These are phyloP conservation scores for Chlorella sp. DNA, from an alignment of 139 green algal genomes.

Conservation along the genomic window DNA sequence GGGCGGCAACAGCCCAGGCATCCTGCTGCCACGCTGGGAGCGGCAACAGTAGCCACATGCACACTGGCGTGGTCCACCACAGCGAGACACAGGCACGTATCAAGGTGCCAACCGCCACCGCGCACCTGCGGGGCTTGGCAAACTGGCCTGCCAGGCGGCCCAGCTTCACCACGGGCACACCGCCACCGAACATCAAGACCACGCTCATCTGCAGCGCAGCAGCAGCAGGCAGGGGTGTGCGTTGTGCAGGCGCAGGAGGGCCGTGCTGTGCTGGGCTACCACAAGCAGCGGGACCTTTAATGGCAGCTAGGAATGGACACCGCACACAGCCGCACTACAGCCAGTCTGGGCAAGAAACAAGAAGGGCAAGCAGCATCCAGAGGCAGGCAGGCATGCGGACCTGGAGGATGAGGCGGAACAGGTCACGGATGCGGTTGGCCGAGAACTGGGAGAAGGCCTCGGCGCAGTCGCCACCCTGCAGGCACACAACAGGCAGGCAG, in stretches of 20 bases:
- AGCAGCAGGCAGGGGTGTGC: background rate
- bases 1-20: no score
- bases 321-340: no score
- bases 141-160: constrained; percentile 99
- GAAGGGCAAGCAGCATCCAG: background rate
- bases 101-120: no score
- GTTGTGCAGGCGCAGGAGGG: background rate
- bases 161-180: constrained; percentile 97
- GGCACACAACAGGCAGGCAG: background rate
- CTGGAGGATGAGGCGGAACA: constrained; percentile 89
- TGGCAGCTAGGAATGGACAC: no score
- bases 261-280: no score
- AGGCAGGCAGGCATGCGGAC: no score
- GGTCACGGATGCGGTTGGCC: constrained; percentile 95
- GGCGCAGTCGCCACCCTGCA: constrained; percentile 94
- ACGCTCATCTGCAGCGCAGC: constrained; percentile 85
- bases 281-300: no score
- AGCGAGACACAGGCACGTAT: no score
- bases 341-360: no score
- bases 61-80: no score
- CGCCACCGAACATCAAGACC: constrained; percentile 96
- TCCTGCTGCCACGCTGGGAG: no score
- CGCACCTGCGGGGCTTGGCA: constrained; percentile 89
- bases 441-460: constrained; percentile 97
- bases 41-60: no score